Percentiles rank a stretch among this genome's conserved stretches.
Evolutionary conservation across 768 basidiomycete species (phyloP).

Genomic region (Boletus fagicola): DNA sequence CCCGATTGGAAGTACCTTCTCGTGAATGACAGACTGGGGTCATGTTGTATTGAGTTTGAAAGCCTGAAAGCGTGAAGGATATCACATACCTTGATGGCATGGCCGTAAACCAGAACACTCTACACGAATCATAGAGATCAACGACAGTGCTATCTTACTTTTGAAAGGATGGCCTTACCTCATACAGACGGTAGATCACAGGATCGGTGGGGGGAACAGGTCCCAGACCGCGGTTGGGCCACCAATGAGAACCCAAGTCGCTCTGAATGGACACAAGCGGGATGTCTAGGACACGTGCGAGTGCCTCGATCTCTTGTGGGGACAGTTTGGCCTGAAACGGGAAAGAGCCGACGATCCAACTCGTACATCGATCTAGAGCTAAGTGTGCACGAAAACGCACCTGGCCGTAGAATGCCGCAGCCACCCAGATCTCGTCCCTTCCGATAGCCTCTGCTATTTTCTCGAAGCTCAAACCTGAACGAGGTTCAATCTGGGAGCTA

Average conservation of each 20-base stretch:
- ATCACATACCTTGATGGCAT: slow-evolving; percentile 67
- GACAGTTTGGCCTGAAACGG: slow-evolving; percentile 61
- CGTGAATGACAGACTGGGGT: slow-evolving; percentile 66
- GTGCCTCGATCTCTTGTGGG: slow-evolving; percentile 53
- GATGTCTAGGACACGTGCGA: slow-evolving; percentile 52
- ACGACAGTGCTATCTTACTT: not conserved
- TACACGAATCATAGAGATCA: slow-evolving; percentile 23
- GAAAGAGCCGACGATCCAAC: not conserved
- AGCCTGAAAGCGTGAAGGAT: not conserved
- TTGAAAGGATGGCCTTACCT: slow-evolving; percentile 43
- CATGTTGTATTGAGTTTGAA: not conserved
- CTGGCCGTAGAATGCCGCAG: slow-evolving; percentile 80
- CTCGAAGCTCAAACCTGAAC: slow-evolving; percentile 64
- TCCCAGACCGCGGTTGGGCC: slow-evolving; percentile 66
- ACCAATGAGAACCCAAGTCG: slow-evolving; percentile 65
- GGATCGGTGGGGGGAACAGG: slow-evolving; percentile 76
- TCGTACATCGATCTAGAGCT: not conserved
- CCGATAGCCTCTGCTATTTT: slow-evolving; percentile 62
- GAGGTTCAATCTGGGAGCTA: not conserved
- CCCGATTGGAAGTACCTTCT: slow-evolving; percentile 47
- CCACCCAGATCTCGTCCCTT: slow-evolving; percentile 80
- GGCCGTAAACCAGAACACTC: slow-evolving; percentile 75
- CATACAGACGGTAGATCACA: slow-evolving; percentile 77
- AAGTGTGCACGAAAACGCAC: slow-evolving; percentile 34
- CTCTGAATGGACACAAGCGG: slow-evolving; percentile 37